A percentile compares a stretch with the other conserved stretches of the same genome.
These are phyloP conservation scores for Solanum aculeatissimum DNA, from an alignment of 305 asterid species.

Conservation along the genomic window DNA sequence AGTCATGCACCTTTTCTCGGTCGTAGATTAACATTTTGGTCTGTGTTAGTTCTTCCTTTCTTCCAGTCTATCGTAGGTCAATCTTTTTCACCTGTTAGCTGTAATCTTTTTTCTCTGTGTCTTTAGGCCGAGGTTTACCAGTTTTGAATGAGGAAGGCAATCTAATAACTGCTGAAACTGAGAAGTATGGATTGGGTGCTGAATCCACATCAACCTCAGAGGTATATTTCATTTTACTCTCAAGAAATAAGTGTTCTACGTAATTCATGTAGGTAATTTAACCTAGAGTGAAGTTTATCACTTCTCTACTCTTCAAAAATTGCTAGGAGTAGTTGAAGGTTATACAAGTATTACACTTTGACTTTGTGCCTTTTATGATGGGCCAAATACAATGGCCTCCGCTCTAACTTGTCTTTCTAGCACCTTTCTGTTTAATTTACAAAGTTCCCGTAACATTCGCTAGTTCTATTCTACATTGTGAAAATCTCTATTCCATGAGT, in stretches of 20 bases:
- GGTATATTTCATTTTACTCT: slow-evolving; percentile 22
- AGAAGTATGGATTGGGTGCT: slow-evolving; percentile 37
- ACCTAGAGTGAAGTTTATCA: neutral
- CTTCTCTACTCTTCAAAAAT: neutral
- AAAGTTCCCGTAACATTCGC: neutral
- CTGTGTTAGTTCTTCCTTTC: neutral
- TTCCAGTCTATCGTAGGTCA: neutral
- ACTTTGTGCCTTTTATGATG: neutral
- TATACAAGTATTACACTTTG: neutral
- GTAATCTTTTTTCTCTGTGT: slow-evolving; percentile 3
- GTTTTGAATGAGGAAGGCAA: slow-evolving; percentile 80
- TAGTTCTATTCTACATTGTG: neutral
- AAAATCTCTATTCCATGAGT: neutral
- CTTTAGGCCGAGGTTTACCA: slow-evolving; percentile 73
- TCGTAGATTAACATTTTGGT: neutral
- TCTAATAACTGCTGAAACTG: slow-evolving; percentile 55
- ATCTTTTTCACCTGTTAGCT: neutral
- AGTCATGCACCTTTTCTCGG: neutral
- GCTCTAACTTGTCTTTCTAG: neutral
- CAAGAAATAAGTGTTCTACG: neutral
- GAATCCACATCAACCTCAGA: slow-evolving; percentile 66
- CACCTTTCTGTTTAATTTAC: neutral
- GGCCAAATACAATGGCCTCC: neutral
- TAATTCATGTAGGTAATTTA: neutral
- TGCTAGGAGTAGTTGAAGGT: neutral